These are phyloP conservation scores for Ilyonectria mors-panacis DNA, from an alignment of 2,329 filamentous ascomycete species.

Conservation along the genomic window DNA sequence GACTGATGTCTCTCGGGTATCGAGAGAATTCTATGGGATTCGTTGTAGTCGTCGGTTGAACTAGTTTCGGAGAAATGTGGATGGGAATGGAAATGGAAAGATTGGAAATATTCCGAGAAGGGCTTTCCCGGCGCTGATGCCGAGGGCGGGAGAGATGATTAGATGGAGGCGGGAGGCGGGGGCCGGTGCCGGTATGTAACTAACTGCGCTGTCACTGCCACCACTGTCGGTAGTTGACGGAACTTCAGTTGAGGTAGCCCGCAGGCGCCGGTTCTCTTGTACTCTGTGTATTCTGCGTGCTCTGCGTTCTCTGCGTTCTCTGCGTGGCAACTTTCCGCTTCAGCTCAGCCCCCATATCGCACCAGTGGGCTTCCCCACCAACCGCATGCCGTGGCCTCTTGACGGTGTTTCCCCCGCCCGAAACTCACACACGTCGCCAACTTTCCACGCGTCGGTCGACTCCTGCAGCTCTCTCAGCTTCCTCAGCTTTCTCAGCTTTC, in stretches of 20 bases:
- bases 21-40: too few species aligned
- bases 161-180: too few species aligned
- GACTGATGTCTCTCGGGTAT: too few species aligned
- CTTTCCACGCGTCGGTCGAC: slow-evolving; percentile 21
- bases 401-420: slow-evolving; percentile 41
- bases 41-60: too few species aligned
- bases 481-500: slow-evolving; percentile 3
- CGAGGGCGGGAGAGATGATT: not conserved
- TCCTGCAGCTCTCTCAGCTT: slow-evolving; percentile 5
- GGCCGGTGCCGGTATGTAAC: too few species aligned
- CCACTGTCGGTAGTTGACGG: not conserved
- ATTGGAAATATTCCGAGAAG: not conserved
- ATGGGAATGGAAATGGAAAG: not conserved
- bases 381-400: slow-evolving; percentile 31
- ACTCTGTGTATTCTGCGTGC: too few species aligned
- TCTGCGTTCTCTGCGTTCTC: too few species aligned
- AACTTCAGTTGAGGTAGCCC: not conserved
- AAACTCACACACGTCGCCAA: slow-evolving; percentile 27
- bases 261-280: too few species aligned
- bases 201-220: too few species aligned
- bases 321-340: too few species aligned
- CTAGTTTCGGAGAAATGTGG: not conserved
- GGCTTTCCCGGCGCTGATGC: not conserved
- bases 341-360: too few species aligned
- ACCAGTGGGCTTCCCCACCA: slow-evolving; percentile 13